Evolutionary conservation across 164 flowering plant genomes (phyloP), one percentile per base, ranked within the genome.

Genomic region (Liquidambar formosana): DNA sequence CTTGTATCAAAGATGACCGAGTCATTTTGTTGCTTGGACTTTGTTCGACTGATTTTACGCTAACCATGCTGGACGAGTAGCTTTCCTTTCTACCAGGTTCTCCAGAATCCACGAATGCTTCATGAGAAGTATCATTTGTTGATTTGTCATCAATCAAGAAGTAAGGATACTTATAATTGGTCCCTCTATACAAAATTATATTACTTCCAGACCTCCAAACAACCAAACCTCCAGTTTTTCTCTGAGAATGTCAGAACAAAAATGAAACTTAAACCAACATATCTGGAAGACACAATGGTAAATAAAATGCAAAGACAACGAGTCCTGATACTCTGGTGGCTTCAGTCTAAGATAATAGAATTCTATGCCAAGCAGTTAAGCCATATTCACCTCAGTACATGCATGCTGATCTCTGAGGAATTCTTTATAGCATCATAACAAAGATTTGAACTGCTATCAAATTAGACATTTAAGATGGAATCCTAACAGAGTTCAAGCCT

Each of bases 131-230:
- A 28, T 70, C 85, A 64, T 66, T 54, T 66, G 64, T 22, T 47
- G 71, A 52, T 69, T 45, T 67, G 16, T 57, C 54, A 38, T 78
- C 77, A 58, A 79, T n/a, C 11, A 65, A 53, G 76, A 95, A 95
- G 75, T 95, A 95, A 45, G 99, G 99, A 76, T 85, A 95, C 82
- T 79, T 72, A 76, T 95, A 95, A 71, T 89, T 78, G 41, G 81
- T 71, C 13, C 99, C 99, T 73, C 97, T 83, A 68, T 89, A 95
- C 77, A 95, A 76, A 52, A 95, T 66, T 63, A 95, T 90, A 62
- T 74, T 88, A 76, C 91, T 84, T 77, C 99, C 97, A 65, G 94
- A 82, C 73, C 97, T 91, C 97, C 99, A 93, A 73, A 95, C 75
- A 77, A 95, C 97, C 77, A 95, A 46, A 15, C 97, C 99, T 67